phyloP scores from a whole-genome alignment of 495 filamentous ascomycete genomes.

The Neurospora sp. region DNA sequence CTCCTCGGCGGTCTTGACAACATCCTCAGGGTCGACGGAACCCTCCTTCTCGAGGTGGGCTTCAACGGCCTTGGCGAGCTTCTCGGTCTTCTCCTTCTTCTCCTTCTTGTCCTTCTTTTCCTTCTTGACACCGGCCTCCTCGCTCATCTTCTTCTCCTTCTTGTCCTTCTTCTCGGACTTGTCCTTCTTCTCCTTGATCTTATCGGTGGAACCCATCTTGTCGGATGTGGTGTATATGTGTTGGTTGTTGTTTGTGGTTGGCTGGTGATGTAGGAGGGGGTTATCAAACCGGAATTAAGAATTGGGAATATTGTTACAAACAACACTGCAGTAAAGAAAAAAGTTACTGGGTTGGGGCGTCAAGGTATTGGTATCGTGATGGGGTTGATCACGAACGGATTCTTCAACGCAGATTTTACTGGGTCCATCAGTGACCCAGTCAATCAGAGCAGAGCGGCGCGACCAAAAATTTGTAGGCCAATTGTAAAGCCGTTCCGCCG shows the following conservation, averaged over 20 bases:
- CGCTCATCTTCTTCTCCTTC: slow-evolving; percentile 9
- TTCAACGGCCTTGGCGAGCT: slow-evolving; percentile 30
- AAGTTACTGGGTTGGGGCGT: neutral
- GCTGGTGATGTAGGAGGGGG: neutral
- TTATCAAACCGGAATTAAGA: neutral
- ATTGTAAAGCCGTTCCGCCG: slow-evolving; percentile 19
- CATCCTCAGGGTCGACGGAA: slow-evolving; percentile 22
- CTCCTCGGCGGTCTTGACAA: slow-evolving; percentile 50
- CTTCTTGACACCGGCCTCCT: slow-evolving; percentile 46
- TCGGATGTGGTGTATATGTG: neutral
- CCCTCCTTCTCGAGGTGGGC: slow-evolving; percentile 22
- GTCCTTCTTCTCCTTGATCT: slow-evolving; percentile 12
- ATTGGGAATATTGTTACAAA: neutral
- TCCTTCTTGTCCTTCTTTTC: slow-evolving; percentile 77
- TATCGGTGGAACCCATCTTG: slow-evolving; percentile 18
- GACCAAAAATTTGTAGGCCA: slow-evolving; percentile 23
- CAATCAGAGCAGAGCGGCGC: slow-evolving; percentile 3
- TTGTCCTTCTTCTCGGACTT: slow-evolving; percentile 8
- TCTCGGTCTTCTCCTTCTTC: slow-evolving; percentile 54
- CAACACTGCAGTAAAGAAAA: neutral
- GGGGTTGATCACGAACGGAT: neutral
- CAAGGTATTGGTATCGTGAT: neutral
- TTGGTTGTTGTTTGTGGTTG: neutral
- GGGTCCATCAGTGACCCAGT: neutral
- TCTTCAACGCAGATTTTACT: slow-evolving; percentile 14